These are phyloP conservation scores for Cladosporium austrohemisphaericum DNA, from an alignment of 2,329 filamentous ascomycete genomes.

Conservation along the genomic window DNA sequence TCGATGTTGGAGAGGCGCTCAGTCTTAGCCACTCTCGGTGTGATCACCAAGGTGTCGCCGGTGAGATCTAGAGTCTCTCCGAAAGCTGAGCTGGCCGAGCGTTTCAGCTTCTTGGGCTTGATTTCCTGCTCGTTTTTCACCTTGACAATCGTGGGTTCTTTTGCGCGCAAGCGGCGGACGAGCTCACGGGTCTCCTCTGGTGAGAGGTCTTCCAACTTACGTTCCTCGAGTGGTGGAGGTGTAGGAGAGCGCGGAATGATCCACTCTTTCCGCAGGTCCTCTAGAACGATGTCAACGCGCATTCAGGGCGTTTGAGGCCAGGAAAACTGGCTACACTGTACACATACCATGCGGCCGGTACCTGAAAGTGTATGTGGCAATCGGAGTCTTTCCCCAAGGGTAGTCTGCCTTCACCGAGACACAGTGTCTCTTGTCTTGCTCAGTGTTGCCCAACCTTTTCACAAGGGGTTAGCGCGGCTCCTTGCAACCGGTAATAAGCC, in stretches of 20 bases:
- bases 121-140: slow-evolving; percentile 12
- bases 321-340: no score
- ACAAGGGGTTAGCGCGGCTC: no score
- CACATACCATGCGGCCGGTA: slow-evolving; percentile 26
- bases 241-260: slow-evolving; percentile 25
- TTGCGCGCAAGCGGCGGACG: slow-evolving; percentile 17
- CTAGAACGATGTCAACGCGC: slow-evolving; percentile 14
- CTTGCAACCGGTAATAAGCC: no score
- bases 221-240: slow-evolving; percentile 25
- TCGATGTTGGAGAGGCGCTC: no score
- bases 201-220: slow-evolving; percentile 23
- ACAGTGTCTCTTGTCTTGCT: no score
- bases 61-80: no score
- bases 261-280: slow-evolving; percentile 27
- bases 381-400: slow-evolving; percentile 21
- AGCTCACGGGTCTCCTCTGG: slow-evolving; percentile 23
- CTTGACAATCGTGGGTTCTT: not conserved
- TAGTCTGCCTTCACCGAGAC: not conserved
- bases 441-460: no score
- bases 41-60: no score
- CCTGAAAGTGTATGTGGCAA: slow-evolving; percentile 24
- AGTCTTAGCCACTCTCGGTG: no score
- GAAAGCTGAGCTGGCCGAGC: no score
- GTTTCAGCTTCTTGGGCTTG: no score
- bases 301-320: no score